These are phyloP conservation scores for Zasmidium angulare DNA, from an alignment of 2,329 filamentous ascomycete genomes.

Conservation along the genomic window DNA sequence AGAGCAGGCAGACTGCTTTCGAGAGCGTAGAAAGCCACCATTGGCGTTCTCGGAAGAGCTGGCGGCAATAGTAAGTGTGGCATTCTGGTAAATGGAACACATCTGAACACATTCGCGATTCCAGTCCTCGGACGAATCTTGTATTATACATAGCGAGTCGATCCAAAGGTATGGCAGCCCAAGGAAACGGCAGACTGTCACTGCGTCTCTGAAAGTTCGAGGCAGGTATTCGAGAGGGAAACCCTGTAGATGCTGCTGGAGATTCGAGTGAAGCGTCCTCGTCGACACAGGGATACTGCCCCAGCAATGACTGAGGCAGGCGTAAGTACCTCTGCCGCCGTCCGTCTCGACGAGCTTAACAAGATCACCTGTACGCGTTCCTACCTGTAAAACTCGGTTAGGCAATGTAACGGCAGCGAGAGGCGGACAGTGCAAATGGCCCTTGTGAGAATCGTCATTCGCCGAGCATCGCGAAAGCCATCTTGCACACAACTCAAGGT, in stretches of 20 bases:
- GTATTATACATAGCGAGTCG: constrained; percentile 1
- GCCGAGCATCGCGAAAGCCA: too few species aligned
- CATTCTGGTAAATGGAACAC: background rate
- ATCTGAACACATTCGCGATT: background rate
- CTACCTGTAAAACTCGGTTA: too few species aligned
- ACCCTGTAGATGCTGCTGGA: background rate
- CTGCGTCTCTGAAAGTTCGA: background rate
- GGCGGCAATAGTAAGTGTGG: background rate
- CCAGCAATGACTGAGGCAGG: background rate
- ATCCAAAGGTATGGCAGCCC: constrained; percentile 7
- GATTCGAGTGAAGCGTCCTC: background rate
- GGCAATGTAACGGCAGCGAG: too few species aligned
- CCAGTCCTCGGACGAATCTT: background rate
- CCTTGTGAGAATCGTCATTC: too few species aligned
- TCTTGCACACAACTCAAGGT: too few species aligned
- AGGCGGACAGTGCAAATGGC: too few species aligned
- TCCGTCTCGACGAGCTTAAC: background rate
- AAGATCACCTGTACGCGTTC: too few species aligned
- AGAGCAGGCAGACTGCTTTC: too few species aligned
- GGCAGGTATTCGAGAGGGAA: background rate
- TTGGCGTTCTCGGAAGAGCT: background rate
- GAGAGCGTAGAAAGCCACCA: too few species aligned
- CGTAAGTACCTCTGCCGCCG: background rate
- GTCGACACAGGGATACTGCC: background rate
- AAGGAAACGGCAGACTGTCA: background rate